Evolutionary conservation across 331 rosid species (phyloP).

Genomic region (Rosa hybrid): DNA sequence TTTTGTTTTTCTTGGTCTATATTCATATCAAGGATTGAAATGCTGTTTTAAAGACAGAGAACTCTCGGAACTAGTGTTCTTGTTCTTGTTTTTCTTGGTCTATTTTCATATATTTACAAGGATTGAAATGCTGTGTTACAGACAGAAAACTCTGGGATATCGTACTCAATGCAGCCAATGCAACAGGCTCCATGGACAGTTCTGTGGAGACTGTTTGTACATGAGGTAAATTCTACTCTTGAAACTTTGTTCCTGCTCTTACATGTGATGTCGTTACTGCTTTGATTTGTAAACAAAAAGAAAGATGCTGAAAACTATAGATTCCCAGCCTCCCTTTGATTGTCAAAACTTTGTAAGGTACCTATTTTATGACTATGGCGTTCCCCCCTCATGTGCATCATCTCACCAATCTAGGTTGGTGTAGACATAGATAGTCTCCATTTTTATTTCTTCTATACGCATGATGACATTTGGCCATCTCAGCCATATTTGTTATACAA

Average conservation of each 20-base stretch:
- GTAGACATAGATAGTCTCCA: not conserved
- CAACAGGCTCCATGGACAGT: slow-evolving; percentile 75
- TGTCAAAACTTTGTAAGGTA: not conserved
- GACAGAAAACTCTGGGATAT: slow-evolving; percentile 89
- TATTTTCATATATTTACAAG: not conserved
- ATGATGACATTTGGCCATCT: not conserved
- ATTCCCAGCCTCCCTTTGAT: slow-evolving; percentile 4
- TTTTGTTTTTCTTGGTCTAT: not conserved
- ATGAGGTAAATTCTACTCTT: slow-evolving; percentile 70
- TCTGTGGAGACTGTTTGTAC: slow-evolving; percentile 95
- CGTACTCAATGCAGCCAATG: slow-evolving; percentile 74
- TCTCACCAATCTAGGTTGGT: not conserved
- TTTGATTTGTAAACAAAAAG: not conserved
- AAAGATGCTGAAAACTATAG: not conserved
- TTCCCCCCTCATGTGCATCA: not conserved
- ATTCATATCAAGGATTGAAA: slow-evolving; percentile 18
- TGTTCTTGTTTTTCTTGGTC: not conserved
- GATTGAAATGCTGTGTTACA: slow-evolving; percentile 39
- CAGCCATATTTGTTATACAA: not conserved
- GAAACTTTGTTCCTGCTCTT: not conserved
- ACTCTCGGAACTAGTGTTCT: slow-evolving; percentile 49
- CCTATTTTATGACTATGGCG: not conserved
- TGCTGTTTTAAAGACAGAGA: slow-evolving; percentile 60
- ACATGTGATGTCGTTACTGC: not conserved
- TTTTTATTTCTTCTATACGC: not conserved